Conservation (phyloP, 2,329 filamentous ascomycete genomes). For the Cladophialophora psammophila region DNA sequence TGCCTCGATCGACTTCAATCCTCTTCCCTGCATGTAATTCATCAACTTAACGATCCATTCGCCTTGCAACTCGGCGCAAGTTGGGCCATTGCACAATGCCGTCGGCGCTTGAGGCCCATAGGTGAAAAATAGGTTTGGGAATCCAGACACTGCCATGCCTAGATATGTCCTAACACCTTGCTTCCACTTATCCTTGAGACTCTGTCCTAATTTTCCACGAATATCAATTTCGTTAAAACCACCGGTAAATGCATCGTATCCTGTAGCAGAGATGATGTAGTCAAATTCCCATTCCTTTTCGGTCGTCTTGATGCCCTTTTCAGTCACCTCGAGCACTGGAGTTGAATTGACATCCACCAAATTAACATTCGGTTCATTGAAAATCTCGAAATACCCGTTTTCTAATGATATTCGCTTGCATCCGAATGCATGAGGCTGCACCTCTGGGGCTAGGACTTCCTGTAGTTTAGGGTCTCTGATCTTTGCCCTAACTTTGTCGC, state of each 20-base stretch:
- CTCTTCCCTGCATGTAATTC: slow-evolving; percentile 57
- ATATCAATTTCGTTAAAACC: slow-evolving; percentile 53
- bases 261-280: slow-evolving; percentile 52
- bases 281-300: slow-evolving; percentile 51
- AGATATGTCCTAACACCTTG: slow-evolving; percentile 49
- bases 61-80: slow-evolving; percentile 64
- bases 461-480: slow-evolving; percentile 59
- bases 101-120: slow-evolving; percentile 65
- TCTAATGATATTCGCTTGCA: slow-evolving; percentile 61
- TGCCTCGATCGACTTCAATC: slow-evolving; percentile 61
- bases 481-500: slow-evolving; percentile 58
- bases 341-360: slow-evolving; percentile 55
- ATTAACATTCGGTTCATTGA: slow-evolving; percentile 56
- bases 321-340: slow-evolving; percentile 52
- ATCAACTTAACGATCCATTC: slow-evolving; percentile 61
- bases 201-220: slow-evolving; percentile 43
- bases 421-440: slow-evolving; percentile 63
- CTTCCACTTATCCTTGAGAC: slow-evolving; percentile 41
- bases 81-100: slow-evolving; percentile 64
- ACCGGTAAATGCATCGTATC: slow-evolving; percentile 53
- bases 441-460: slow-evolving; percentile 61
- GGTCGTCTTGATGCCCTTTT: slow-evolving; percentile 50
- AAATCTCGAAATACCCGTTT: slow-evolving; percentile 59
- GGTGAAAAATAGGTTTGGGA: slow-evolving; percentile 60
- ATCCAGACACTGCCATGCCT: slow-evolving; percentile 51